Evolutionary conservation across 2,329 filamentous ascomycete species (phyloP).

Genomic region (Pyrenophora teres): DNA sequence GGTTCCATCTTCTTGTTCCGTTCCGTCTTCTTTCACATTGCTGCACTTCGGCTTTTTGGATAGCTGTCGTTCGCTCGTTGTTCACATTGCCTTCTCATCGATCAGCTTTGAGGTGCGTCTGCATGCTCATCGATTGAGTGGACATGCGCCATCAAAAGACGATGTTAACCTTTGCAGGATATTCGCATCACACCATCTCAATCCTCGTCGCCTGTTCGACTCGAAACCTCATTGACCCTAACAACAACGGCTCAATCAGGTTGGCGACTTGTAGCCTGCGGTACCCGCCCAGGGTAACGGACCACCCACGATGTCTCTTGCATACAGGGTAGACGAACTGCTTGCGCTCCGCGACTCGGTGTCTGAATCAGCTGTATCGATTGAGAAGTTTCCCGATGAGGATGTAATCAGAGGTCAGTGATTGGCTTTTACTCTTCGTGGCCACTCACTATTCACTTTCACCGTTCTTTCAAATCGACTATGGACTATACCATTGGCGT

Average conservation of each 20-base stretch:
- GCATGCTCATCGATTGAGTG: background rate
- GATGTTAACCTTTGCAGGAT: constrained; percentile 27
- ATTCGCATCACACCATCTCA: constrained; percentile 49
- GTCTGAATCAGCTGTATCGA: constrained; percentile 49
- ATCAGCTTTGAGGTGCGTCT: constrained; percentile 40
- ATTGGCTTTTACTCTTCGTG: constrained; percentile 10
- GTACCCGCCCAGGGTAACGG: constrained; percentile 11
- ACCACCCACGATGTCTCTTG: constrained; percentile 35
- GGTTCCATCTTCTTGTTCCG: constrained; percentile 45
- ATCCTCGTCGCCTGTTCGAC: constrained; percentile 23
- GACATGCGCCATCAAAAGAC: background rate
- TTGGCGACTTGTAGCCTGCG: constrained; percentile 13
- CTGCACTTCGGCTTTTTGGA: constrained; percentile 46
- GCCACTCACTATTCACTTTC: constrained; percentile 21
- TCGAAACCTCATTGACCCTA: constrained; percentile 14
- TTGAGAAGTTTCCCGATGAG: constrained; percentile 50
- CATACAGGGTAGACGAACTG: constrained; percentile 50
- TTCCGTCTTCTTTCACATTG: constrained; percentile 45
- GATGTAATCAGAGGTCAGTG: constrained; percentile 50
- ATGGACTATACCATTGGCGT: background rate
- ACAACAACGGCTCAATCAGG: constrained; percentile 8
- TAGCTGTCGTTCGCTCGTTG: constrained; percentile 44
- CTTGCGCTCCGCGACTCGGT: constrained; percentile 49
- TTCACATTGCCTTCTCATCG: constrained; percentile 34
- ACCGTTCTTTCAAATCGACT: constrained; percentile 1